These are phyloP conservation scores for Meyerozyma athensensis DNA, from an alignment of 1,139 yeast species.

Conservation along the genomic window DNA sequence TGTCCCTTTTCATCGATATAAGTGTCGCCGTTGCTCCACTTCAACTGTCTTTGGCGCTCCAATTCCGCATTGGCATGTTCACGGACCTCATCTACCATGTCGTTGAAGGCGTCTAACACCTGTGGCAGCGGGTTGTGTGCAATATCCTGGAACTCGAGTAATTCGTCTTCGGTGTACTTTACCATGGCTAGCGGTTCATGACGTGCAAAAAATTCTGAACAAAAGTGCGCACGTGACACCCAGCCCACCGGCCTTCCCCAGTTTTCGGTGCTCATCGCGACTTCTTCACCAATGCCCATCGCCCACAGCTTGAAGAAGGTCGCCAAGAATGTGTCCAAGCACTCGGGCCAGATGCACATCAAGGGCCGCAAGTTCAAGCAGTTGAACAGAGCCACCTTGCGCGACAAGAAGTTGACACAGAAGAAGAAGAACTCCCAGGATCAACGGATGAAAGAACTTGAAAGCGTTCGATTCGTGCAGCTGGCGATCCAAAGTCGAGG, in stretches of 20 bases:
- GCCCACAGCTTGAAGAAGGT: slow-evolving; percentile 73
- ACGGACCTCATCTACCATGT: slow-evolving; percentile 62
- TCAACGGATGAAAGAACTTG: slow-evolving; percentile 54
- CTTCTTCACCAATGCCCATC: slow-evolving; percentile 55
- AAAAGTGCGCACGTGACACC: slow-evolving; percentile 1
- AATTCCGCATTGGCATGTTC: slow-evolving; percentile 35
- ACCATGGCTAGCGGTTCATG: slow-evolving; percentile 29
- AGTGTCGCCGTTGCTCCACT: slow-evolving; percentile 43
- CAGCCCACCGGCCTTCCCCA: background rate
- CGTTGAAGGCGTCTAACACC: slow-evolving; percentile 60
- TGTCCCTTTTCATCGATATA: slow-evolving; percentile 46
- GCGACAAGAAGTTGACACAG: slow-evolving; percentile 65
- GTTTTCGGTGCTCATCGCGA: slow-evolving; percentile 3
- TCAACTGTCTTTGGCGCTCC: slow-evolving; percentile 26
- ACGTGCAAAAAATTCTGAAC: slow-evolving; percentile 4
- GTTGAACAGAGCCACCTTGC: slow-evolving; percentile 75
- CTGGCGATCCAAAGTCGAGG: slow-evolving; percentile 47
- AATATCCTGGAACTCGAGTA: slow-evolving; percentile 50
- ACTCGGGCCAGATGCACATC: slow-evolving; percentile 70
- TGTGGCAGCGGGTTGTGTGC: slow-evolving; percentile 59
- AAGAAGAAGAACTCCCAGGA: slow-evolving; percentile 54
- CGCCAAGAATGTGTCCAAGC: slow-evolving; percentile 54
- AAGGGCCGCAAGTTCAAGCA: slow-evolving; percentile 86
- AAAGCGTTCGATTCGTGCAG: slow-evolving; percentile 60
- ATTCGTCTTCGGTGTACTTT: slow-evolving; percentile 69